Conservation (phyloP, 2,329 filamentous ascomycete species). For the Calonectria crousiana region DNA sequence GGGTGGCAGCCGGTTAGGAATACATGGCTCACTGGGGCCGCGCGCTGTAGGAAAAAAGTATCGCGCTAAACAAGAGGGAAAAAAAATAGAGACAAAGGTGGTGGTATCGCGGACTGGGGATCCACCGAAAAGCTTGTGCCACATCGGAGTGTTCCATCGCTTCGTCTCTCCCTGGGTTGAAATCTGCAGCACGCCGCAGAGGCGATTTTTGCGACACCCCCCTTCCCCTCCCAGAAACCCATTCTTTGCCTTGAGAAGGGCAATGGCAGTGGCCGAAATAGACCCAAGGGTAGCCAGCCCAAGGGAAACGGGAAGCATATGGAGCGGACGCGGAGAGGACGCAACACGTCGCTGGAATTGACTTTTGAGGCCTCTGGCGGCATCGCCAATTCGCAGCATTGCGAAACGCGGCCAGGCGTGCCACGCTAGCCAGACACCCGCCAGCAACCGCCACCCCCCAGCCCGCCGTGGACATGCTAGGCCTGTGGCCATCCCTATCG, state of each 20-base stretch:
- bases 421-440: not conserved
- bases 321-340: not conserved
- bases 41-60: too few species aligned
- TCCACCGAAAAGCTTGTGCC: conserved; percentile 25
- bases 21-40: not conserved
- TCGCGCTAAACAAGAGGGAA: conserved; percentile 14
- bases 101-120: conserved; percentile 12
- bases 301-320: not conserved
- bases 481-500: conserved; percentile 17
- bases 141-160: conserved; percentile 23
- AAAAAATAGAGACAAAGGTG: not conserved
- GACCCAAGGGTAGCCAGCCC: not conserved
- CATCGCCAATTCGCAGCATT: conserved; percentile 7
- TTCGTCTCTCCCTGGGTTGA: conserved; percentile 7
- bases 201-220: not conserved
- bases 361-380: not conserved
- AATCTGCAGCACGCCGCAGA: not conserved
- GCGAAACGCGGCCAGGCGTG: conserved; percentile 2
- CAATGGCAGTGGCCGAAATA: not conserved
- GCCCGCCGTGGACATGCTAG: not conserved
- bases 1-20: not conserved
- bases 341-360: not conserved
- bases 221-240: not conserved
- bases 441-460: not conserved
- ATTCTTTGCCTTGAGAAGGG: not conserved